Evolutionary conservation across 73 alveolate genomes (phyloP), one percentile per base, ranked within the genome.

Genomic region (Paramecium caudatum): DNA sequence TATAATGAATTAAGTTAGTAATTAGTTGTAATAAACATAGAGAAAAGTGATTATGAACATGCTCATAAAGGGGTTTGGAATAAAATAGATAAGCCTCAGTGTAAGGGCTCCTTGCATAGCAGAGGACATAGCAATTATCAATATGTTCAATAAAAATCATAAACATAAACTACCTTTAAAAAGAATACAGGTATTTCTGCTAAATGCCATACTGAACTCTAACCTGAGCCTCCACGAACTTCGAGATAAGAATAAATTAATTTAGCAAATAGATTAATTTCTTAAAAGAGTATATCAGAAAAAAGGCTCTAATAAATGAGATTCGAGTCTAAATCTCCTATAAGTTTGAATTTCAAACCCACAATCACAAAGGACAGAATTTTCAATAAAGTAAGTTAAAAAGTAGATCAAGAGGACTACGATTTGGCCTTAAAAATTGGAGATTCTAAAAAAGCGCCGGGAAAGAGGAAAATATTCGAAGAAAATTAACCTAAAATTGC

Each of bases 251-350:
- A 55, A 55, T 12, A 55, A 55, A 21, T 55, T 1, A 43, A 55
- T 27, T 55, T 55, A 7, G 80, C 80, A 19, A 55, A 55, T 55
- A 55, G 80, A 55, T 55, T 55, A 25, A 55, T 55, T 27, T 55
- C 80, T 3, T 55, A 55, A 55, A 55, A 55, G n/a, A 55, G 30
- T 55, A 17, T 19, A 7, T 55, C 80, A 55, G 80, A 55, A 23
- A 55, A 55, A 55, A 55, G 80, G 30, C 30, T 55, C 10, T 23
- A 55, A 23, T 12, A 55, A 27, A 9, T 55, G 9, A 55, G 80
- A 55, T 27, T 55, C 3, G 80, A 55, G 12, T 55, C 80, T 10
- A 55, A 55, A 9, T 55, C 80, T 0, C 80, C 80, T 55, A 55
- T 55, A 4, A 3, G 25, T 21, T 43, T 27, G 23, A 43, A 55